A percentile compares a stretch with the other conserved stretches of the same genome.
These are phyloP conservation scores for Ascochyta rabiei DNA, from an alignment of 2,329 filamentous ascomycete species.

Conservation along the genomic window DNA sequence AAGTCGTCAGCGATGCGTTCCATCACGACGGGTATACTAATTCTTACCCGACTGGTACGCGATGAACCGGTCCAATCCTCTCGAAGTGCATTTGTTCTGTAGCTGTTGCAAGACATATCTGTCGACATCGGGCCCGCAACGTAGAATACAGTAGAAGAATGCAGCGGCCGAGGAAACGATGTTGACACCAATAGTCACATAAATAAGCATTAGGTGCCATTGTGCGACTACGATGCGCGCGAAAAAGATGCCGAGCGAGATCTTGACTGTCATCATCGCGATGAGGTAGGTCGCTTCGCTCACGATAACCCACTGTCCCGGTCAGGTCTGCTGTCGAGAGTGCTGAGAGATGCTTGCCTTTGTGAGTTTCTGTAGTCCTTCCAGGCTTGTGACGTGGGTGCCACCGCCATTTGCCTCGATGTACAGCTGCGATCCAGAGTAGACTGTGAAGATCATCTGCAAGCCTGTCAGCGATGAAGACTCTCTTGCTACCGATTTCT, in stretches of 20 bases:
- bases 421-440: conserved; percentile 35
- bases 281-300: conserved; percentile 49
- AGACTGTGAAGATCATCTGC: conserved; percentile 45
- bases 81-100: conserved; percentile 50
- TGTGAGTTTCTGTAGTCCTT: conserved; percentile 32
- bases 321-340: conserved; percentile 3
- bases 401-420: conserved; percentile 41
- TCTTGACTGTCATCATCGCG: conserved; percentile 52
- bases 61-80: conserved; percentile 58
- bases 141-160: conserved; percentile 59
- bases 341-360: conserved; percentile 28
- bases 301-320: conserved; percentile 41
- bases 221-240: conserved; percentile 50
- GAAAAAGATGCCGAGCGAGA: conserved; percentile 55
- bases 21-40: background rate
- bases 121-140: conserved; percentile 51
- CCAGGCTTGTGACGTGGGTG: conserved; percentile 35
- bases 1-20: background rate
- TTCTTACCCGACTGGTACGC: conserved; percentile 49
- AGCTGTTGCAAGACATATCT: conserved; percentile 41
- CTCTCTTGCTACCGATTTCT: background rate
- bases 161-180: conserved; percentile 46
- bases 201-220: conserved; percentile 49
- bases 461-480: conserved; percentile 4
- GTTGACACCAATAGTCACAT: conserved; percentile 47